Conservation (phyloP, 2,329 filamentous ascomycete species). For the Didymellaceae sp. region DNA sequence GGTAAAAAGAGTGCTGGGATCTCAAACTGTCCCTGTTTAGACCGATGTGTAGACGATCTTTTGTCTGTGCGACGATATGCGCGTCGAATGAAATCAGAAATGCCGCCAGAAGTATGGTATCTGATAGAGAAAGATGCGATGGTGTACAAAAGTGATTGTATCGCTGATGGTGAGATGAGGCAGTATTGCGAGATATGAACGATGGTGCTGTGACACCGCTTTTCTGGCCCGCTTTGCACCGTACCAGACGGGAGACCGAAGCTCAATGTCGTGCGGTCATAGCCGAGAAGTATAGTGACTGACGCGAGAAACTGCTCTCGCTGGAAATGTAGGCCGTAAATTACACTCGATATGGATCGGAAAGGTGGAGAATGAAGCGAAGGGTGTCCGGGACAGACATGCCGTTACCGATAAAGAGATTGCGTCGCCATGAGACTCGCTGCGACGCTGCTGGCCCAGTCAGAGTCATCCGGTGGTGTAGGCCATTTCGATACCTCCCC, state of each 20-base stretch:
- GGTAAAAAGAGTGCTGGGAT: slow-evolving; percentile 22
- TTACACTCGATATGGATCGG: slow-evolving; percentile 23
- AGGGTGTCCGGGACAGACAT: background rate
- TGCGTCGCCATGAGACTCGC: slow-evolving; percentile 65
- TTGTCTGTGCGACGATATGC: slow-evolving; percentile 22
- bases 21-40: slow-evolving; percentile 11
- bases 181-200: slow-evolving; percentile 30
- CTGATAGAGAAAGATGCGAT: slow-evolving; percentile 25
- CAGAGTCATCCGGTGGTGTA: slow-evolving; percentile 91
- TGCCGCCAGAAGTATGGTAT: slow-evolving; percentile 34
- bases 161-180: slow-evolving; percentile 28
- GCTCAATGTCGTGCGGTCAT: slow-evolving; percentile 44
- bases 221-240: slow-evolving; percentile 30
- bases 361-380: slow-evolving; percentile 25
- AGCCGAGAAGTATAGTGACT: slow-evolving; percentile 33
- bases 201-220: slow-evolving; percentile 31
- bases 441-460: slow-evolving; percentile 85
- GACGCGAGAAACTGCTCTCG: slow-evolving; percentile 31
- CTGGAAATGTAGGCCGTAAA: slow-evolving; percentile 30
- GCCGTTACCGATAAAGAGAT: slow-evolving; percentile 42
- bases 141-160: slow-evolving; percentile 34
- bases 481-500: slow-evolving; percentile 77
- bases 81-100: slow-evolving; percentile 28
- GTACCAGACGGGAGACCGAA: slow-evolving; percentile 46
- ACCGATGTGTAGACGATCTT: slow-evolving; percentile 23